Evolutionary conservation across 768 basidiomycete species (phyloP).

Genomic region (Pilatotrama ljubarskyi): DNA sequence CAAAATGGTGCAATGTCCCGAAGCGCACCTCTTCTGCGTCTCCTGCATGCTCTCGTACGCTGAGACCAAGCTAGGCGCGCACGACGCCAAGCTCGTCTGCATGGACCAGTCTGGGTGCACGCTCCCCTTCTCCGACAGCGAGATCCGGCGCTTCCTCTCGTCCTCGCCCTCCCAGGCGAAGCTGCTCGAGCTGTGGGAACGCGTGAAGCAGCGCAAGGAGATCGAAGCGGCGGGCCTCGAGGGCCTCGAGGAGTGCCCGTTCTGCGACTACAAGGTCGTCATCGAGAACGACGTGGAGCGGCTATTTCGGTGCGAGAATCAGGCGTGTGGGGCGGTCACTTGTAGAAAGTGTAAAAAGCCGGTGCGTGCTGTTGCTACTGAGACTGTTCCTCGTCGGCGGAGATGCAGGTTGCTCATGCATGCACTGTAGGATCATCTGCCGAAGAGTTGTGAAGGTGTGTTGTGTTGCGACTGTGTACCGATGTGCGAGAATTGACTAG

Average conservation of each 20-base stretch:
- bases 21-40: slow-evolving; percentile 84
- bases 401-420: background rate
- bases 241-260: slow-evolving; percentile 86
- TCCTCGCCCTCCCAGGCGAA: slow-evolving; percentile 36
- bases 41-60: slow-evolving; percentile 71
- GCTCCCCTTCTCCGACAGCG: slow-evolving; percentile 63
- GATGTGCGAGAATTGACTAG: background rate
- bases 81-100: slow-evolving; percentile 65
- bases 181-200: slow-evolving; percentile 67
- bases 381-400: too few species aligned
- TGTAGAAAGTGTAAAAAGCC: slow-evolving; percentile 78
- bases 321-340: slow-evolving; percentile 72
- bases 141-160: slow-evolving; percentile 68
- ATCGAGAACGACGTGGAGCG: slow-evolving; percentile 49
- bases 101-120: slow-evolving; percentile 81
- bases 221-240: slow-evolving; percentile 78
- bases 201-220: slow-evolving; percentile 76
- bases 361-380: slow-evolving; percentile 39
- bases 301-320: slow-evolving; percentile 51
- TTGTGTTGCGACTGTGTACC: background rate
- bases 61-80: slow-evolving; percentile 62
- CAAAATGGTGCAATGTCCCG: slow-evolving; percentile 87
- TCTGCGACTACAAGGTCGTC: slow-evolving; percentile 79
- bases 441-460: slow-evolving; percentile 76
- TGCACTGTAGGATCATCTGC: slow-evolving; percentile 72